Conservation (phyloP, 176 grass and related monocot species). For the Triticum monococcum region DNA sequence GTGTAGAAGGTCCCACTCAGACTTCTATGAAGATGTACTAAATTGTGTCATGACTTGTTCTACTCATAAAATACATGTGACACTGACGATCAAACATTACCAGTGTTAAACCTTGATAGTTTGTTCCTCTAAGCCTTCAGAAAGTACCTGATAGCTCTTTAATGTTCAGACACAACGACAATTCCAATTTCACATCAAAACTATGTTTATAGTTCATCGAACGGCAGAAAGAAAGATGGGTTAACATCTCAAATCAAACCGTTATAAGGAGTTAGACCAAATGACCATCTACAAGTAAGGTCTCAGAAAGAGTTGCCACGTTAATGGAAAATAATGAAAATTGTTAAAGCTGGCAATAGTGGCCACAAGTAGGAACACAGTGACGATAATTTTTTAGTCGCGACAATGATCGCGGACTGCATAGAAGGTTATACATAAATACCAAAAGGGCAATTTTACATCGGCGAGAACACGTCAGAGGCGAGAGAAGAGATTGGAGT, state of each 20-base stretch:
- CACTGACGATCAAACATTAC: too few relatives aligned
- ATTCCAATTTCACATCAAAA: not conserved
- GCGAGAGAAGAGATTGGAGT: not conserved
- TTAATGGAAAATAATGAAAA: not conserved
- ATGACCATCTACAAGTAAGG: not conserved
- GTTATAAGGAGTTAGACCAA: not conserved
- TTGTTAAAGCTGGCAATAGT: not conserved
- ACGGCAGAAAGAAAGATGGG: not conserved
- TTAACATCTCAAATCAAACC: not conserved
- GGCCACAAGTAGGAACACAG: not conserved
- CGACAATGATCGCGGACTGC: not conserved
- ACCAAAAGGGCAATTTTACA: not conserved
- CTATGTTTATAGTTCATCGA: not conserved
- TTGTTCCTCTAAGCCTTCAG: not conserved
- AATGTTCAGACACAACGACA: not conserved
- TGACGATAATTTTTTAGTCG: not conserved
- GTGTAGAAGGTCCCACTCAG: not conserved
- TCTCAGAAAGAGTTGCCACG: not conserved
- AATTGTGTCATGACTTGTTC: not conserved
- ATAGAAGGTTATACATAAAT: not conserved
- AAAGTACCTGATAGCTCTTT: not conserved
- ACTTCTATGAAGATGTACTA: not conserved
- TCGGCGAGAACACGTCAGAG: not conserved
- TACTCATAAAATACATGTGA: not conserved
- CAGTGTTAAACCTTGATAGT: not conserved